These are phyloP conservation scores for Trichophyton mentagrophytes DNA, from an alignment of 2,329 filamentous ascomycete genomes.

Conservation along the genomic window DNA sequence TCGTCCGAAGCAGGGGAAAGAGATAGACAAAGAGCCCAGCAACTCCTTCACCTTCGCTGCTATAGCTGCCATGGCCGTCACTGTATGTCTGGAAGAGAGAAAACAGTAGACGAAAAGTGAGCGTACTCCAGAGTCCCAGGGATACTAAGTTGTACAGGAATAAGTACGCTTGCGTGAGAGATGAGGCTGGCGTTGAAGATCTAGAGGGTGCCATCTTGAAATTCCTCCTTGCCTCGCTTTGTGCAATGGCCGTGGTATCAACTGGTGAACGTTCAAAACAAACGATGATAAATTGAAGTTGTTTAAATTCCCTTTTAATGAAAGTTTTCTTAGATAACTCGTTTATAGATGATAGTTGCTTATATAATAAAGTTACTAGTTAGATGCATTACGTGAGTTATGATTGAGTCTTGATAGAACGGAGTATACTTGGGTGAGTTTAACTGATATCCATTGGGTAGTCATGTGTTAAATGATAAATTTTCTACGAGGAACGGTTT, in stretches of 20 bases:
- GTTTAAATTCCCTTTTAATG: background rate
- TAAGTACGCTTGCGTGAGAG: conserved; percentile 45
- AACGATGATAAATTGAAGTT: background rate
- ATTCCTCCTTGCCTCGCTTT: background rate
- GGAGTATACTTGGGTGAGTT: too few relatives aligned
- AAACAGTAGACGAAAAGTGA: conserved; percentile 56
- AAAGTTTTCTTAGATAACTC: background rate
- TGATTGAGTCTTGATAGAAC: too few relatives aligned
- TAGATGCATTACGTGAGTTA: too few relatives aligned
- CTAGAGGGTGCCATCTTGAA: background rate
- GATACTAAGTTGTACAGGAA: conserved; percentile 74
- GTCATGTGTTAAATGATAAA: background rate
- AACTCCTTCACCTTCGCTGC: conserved; percentile 21
- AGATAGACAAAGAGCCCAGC: conserved; percentile 35
- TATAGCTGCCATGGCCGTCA: conserved; percentile 21
- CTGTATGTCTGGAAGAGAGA: conserved; percentile 40
- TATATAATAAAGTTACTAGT: background rate
- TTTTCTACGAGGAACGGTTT: background rate
- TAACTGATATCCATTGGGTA: too few relatives aligned
- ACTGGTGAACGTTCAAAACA: background rate
- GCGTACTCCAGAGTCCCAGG: conserved; percentile 61
- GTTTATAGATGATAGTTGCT: background rate
- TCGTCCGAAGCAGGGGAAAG: conserved; percentile 41
- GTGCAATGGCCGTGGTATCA: background rate
- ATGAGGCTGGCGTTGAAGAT: background rate